Base-by-base conservation (phyloP, 73 alveolate genomes). In the Paramecium biaurelia region DNA sequence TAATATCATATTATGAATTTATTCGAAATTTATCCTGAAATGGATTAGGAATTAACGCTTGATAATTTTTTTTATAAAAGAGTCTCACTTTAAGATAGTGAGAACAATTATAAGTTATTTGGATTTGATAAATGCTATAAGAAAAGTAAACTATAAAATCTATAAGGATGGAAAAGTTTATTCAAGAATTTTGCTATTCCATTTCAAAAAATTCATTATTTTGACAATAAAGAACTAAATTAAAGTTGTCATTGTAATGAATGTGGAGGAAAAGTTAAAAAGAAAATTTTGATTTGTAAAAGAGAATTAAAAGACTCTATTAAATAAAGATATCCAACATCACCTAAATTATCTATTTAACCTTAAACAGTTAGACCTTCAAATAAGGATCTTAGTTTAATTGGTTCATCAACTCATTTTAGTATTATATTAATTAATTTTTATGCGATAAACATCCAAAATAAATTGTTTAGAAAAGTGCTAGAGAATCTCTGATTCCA, bases 251-350 rank as follows among this genome's bases (percentile, higher is more conserved):
- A 63, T 30, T 63, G 84, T 14, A 63, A 12, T 30, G 84, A 63
- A 63, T 63, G 84, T 10, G 84, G 84, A 3, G 84, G 84, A 32
- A 63, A 63, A n/a, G 84, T 63, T 32, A 63, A 63, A 30, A 21
- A 63, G 84, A 63, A 63, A 63, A 63, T 63, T 12, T 12, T 63
- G 28, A 63, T 63, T 32, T 6, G 53, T 24, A 30, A 63, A 26
- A 24, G 28, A 24, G 45, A 32, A 30, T 14, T 63, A 32, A 63
- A 14, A 10, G 28, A 63, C 15, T 0, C 68, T n/a, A 53, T 53
- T 2, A 63, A 30, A 63, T 63, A 3, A 63, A 26, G 84, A 63
- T 63, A 30, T 32, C 84, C 84, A 63, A 26, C 45, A 23, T 63
- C 84, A 26, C 84, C 84, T 30, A 12, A 63, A 26, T 32, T 32